Evolutionary conservation across 371 early-diverging fungal genomes (phyloP), one percentile per base, ranked within the genome.

Genomic region (Basidiobolus meristosporus): DNA sequence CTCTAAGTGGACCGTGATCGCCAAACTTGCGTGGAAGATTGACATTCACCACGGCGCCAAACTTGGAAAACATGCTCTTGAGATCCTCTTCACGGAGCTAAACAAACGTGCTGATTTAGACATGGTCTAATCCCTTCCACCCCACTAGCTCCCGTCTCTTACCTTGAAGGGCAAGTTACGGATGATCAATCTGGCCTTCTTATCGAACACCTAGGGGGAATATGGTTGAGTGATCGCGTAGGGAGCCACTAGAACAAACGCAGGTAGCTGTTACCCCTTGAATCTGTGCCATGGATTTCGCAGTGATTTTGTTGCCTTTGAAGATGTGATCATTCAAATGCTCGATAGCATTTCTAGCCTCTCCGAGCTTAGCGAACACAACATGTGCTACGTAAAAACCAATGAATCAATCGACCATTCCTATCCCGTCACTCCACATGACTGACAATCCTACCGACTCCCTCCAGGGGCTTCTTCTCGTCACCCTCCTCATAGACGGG

Each of bases 101-200:
- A 21, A n/a, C n/a, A n/a, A n/a, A n/a, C n/a, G n/a, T n/a, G n/a
- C n/a, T 16, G 14, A 12, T 14, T 12, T 12, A 44, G 14, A 9
- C 21, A 33, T 3, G 16, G n/a, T 10, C 23, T 22, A 15, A 15
- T 15, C 7, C 16, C 32, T 14, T 15, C 7, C 16, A 21, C 38
- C 18, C 17, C 18, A 19, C 14, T 14, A 7, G 10, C 12, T 28
- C 14, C 17, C 9, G n/a, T n/a, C 15, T 36, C 40, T 30, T 43
- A 62, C 48, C 46, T 69, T 77, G 76, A 85, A 91, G 4, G 90
- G 68, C 51, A 91, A 63, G 50, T 92, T 92, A 36, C 91, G 84
- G 19, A 92, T 68, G 48, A 92, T 90, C 36, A 92, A 60, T 26
- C 89, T 76, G 28, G 77, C 72, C 17, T 57, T 56, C 47, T 67